Base-by-base conservation (phyloP, 306 rosid species). In the Comarum palustre region DNA sequence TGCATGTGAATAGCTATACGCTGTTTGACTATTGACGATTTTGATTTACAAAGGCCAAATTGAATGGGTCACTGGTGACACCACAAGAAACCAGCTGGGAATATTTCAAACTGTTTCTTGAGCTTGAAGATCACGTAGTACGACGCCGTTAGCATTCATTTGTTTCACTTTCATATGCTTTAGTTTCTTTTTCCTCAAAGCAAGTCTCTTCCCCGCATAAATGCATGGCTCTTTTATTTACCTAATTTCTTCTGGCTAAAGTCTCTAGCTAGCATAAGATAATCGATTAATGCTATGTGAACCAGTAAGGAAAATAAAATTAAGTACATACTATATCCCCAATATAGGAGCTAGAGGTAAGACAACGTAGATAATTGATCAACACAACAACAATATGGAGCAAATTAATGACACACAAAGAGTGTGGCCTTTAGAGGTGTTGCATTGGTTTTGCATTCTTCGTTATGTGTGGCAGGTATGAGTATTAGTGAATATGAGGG, bases 31-130 rank as follows among this genome's bases (percentile, higher is more conserved):
- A 20, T 36, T 55, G 63, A 69, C 47, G 16, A 38, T 51, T 24
- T 22, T 36, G 48, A 36, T 39, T 2, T 29, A 7, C 32, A n/a
- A n/a, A 0, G 12, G 63, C 34, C 43, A 61, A 32, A 20, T 52
- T 38, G 74, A 52, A 70, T 54, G 73, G 63, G 73, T 69, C 73
- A 25, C 64, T 31, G 65, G 65, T 29, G 22, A 42, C 17, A 20
- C 68, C 29, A n/a, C n/a, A 19, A 51, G 59, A 8, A 29, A 17
- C 39, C 1, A 11, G 38, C 16, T 29, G 24, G 66, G 66, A 61
- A 20, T 19, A 36, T 39, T 38, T 32, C 25, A 62, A 34, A 32
- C 19, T 14, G 63, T 59, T 2, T 29, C 65, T 59, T 29, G 65
- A 14, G 65, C 39, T 59, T 59, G 39, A 59, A 59, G 39, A 6